Percentiles rank a stretch among this genome's conserved stretches.
phyloP scores from a whole-genome alignment of 805 yeast genomes.

The Pichia deserticola region DNA sequence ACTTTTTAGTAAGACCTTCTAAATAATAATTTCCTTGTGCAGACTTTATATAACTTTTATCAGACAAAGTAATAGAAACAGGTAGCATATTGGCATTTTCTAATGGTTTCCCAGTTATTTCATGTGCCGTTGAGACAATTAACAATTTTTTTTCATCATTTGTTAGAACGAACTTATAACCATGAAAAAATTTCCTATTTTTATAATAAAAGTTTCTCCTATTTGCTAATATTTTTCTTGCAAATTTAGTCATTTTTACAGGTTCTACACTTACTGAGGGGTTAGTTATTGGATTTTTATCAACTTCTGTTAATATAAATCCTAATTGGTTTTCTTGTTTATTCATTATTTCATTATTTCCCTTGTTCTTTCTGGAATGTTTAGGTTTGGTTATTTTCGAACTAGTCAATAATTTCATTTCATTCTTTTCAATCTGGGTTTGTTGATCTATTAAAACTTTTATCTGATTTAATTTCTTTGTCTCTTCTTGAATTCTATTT shows the following conservation, averaged over 20 bases:
- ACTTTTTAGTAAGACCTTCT: constrained; percentile 3
- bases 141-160: constrained; percentile 35
- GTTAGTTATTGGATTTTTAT: no score
- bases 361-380: neutral
- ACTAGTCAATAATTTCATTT: neutral
- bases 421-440: neutral
- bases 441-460: constrained; percentile 1
- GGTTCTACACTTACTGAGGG: neutral
- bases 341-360: no score
- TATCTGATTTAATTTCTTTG: neutral
- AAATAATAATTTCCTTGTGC: constrained; percentile 19
- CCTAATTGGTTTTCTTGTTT: no score
- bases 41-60: constrained; percentile 17
- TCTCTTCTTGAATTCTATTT: neutral
- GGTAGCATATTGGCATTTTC: constrained; percentile 16
- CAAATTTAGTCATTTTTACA: neutral
- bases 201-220: constrained; percentile 33
- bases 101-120: constrained; percentile 10
- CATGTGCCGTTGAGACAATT: constrained; percentile 26
- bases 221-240: constrained; percentile 20
- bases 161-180: constrained; percentile 37
- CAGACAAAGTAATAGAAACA: constrained; percentile 11
- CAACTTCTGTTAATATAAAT: neutral
- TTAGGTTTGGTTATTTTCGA: neutral
- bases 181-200: constrained; percentile 38